Conservation (phyloP, 2,329 filamentous ascomycete species). For the Ophiognomonia clavigignenti-juglandacearum region DNA sequence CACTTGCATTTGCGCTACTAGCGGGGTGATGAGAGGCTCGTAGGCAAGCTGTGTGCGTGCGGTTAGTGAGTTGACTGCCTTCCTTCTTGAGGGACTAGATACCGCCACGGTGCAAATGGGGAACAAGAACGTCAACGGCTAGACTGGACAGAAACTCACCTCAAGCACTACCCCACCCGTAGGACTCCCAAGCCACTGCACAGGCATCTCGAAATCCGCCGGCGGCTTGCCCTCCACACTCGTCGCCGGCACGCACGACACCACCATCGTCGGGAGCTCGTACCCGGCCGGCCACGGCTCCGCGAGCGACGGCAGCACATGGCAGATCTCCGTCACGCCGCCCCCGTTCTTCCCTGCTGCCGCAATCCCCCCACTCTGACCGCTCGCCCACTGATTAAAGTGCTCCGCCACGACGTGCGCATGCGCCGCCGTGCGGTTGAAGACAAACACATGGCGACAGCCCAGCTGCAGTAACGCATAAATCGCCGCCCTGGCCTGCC, state of each 20-base stretch:
- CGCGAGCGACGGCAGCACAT: constrained; percentile 52
- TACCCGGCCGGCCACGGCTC: constrained; percentile 59
- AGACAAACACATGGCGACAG: constrained; percentile 67
- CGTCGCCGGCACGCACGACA: constrained; percentile 67
- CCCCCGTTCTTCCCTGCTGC: constrained; percentile 29
- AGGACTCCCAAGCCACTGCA: constrained; percentile 63
- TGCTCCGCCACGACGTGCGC: constrained; percentile 60
- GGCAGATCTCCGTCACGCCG: constrained; percentile 33
- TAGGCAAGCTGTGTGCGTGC: constrained; percentile 55
- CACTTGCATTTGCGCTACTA: constrained; percentile 60
- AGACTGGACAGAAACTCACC: constrained; percentile 25
- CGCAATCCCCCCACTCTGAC: constrained; percentile 22
- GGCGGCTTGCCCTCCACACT: constrained; percentile 54
- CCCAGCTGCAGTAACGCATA: constrained; percentile 71
- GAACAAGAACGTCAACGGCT: no score
- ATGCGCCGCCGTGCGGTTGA: constrained; percentile 59
- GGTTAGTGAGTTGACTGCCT: no score
- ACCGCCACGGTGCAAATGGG: no score
- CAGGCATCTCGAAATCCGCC: constrained; percentile 65
- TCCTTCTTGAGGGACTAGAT: no score
- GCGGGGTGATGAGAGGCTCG: constrained; percentile 63
- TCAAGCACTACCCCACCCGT: constrained; percentile 72
- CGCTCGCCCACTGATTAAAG: constrained; percentile 52
- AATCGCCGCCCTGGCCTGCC: constrained; percentile 70
- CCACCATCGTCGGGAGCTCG: constrained; percentile 63